Evolutionary conservation across 2,329 filamentous ascomycete genomes (phyloP).

Genomic region (Fusarium armeniacum): DNA sequence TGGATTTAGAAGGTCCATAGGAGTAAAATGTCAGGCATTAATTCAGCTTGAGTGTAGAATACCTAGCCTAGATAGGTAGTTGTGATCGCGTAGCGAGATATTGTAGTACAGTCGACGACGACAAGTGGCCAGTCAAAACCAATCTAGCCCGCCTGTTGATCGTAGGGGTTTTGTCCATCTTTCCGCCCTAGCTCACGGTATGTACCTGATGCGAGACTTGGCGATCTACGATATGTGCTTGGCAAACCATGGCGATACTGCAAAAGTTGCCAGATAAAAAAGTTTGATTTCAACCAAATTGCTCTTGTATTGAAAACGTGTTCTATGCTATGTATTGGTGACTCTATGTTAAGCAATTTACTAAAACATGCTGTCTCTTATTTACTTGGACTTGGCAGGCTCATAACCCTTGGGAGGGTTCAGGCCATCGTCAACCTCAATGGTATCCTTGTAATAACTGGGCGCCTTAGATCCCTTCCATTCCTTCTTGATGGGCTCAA

Average conservation of each 20-base stretch:
- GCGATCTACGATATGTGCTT: conserved; percentile 8
- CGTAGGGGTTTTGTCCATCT: too few species aligned
- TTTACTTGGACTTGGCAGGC: conserved; percentile 39
- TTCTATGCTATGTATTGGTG: neutral
- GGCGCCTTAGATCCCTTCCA: conserved; percentile 57
- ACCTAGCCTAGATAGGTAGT: too few species aligned
- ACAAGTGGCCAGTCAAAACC: neutral
- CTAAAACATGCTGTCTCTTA: neutral
- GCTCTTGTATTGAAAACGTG: neutral
- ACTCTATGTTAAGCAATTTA: neutral
- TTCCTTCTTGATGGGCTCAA: conserved; percentile 55
- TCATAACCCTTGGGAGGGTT: conserved; percentile 59
- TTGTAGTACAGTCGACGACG: too few species aligned
- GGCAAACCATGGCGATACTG: neutral
- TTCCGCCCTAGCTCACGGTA: too few species aligned
- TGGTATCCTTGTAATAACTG: conserved; percentile 59
- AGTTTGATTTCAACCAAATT: neutral
- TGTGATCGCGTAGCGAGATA: too few species aligned
- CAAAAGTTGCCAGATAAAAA: too few species aligned
- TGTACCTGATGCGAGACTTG: neutral
- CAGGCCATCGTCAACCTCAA: conserved; percentile 59
- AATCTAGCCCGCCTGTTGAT: too few species aligned
- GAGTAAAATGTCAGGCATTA: too few species aligned
- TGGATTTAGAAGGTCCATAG: neutral
- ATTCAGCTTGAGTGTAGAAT: too few species aligned